Percentiles rank a stretch among this genome's conserved stretches.
phyloP scores from a whole-genome alignment of 139 green algal species.

The Nannochloris sp. region DNA sequence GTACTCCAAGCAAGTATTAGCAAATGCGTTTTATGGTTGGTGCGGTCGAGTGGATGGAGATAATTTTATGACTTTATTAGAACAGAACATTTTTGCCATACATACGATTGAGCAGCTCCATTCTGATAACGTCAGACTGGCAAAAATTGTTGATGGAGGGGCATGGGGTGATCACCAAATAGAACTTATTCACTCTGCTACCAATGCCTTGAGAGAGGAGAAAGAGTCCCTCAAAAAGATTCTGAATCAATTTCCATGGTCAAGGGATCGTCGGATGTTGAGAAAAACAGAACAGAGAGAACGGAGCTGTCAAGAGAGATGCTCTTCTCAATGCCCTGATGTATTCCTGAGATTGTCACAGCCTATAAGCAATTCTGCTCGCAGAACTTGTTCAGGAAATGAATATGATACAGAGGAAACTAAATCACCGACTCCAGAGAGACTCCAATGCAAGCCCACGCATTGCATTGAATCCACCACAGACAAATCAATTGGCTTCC shows the following conservation, averaged over 20 bases:
- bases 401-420: too few species aligned
- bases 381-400: too few species aligned
- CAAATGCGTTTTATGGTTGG: conserved; percentile 12
- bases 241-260: conserved; percentile 49
- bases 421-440: too few species aligned
- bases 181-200: conserved; percentile 44
- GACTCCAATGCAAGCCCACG: too few species aligned
- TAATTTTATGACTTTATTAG: background rate
- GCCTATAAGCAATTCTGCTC: too few species aligned
- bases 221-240: conserved; percentile 70
- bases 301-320: background rate
- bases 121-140: conserved; percentile 67
- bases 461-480: too few species aligned
- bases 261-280: background rate
- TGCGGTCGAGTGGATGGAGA: conserved; percentile 6
- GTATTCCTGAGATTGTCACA: too few species aligned
- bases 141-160: conserved; percentile 67
- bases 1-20: background rate
- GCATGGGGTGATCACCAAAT: conserved; percentile 70
- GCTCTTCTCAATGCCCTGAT: too few species aligned
- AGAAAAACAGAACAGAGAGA: background rate
- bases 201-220: conserved; percentile 68
- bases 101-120: conserved; percentile 23
- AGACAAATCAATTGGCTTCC: too few species aligned
- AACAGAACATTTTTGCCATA: background rate